These are phyloP conservation scores for Myochromella boudieri DNA, from an alignment of 768 basidiomycete species.

Conservation along the genomic window DNA sequence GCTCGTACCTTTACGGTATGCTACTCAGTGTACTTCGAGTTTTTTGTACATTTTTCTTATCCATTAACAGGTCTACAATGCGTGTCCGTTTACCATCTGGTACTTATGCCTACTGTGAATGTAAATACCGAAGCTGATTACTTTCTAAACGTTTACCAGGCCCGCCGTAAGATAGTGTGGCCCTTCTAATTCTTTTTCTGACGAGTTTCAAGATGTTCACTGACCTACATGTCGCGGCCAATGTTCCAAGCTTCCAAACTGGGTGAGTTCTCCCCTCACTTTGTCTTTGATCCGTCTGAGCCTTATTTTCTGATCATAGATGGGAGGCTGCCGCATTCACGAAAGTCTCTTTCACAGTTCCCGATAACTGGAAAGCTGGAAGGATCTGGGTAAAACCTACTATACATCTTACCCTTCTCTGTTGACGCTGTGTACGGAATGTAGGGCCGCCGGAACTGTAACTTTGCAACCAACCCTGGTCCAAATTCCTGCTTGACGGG, in stretches of 20 bases:
- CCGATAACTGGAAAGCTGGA: constrained; percentile 64
- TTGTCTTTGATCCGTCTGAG: neutral
- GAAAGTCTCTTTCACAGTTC: constrained; percentile 50
- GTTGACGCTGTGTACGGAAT: neutral
- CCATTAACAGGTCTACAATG: constrained; percentile 46
- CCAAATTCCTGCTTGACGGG: constrained; percentile 63
- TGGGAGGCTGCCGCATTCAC: constrained; percentile 40
- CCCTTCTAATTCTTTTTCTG: neutral
- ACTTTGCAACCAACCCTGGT: constrained; percentile 54
- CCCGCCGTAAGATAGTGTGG: constrained; percentile 29
- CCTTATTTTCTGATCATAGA: constrained; percentile 18
- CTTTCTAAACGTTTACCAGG: constrained; percentile 31
- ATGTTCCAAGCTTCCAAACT: constrained; percentile 39
- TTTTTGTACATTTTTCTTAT: neutral
- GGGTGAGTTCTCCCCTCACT: constrained; percentile 36
- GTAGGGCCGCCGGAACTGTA: constrained; percentile 64
- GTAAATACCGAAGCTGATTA: neutral
- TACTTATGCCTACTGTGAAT: constrained; percentile 24
- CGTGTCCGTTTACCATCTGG: constrained; percentile 71
- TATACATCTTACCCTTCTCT: neutral
- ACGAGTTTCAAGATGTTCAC: constrained; percentile 52
- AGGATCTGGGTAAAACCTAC: constrained; percentile 51
- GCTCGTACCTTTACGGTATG: constrained; percentile 57
- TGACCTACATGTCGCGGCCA: constrained; percentile 48
- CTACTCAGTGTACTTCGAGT: neutral